Conservation (phyloP, 257 asterid species). For the Plantago elongata region DNA sequence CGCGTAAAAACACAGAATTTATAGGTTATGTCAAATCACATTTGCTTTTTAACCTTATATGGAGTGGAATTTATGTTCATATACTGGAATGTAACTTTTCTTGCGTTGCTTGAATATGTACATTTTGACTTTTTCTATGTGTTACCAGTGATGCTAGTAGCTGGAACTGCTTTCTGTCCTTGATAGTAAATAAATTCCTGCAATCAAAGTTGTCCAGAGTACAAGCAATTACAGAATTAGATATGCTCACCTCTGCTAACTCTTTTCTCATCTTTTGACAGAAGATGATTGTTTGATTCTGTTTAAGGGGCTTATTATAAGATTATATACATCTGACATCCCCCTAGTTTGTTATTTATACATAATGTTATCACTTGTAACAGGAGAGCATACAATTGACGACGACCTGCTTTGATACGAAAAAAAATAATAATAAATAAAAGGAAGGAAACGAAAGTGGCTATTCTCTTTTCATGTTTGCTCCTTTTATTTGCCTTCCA, state of each 20-base stretch:
- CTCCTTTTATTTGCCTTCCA: background rate
- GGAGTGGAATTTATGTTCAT: no score
- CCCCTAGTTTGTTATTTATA: background rate
- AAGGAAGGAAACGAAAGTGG: no score
- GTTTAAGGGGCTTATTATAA: no score
- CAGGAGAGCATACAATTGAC: background rate
- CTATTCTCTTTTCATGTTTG: background rate
- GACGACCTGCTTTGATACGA: background rate
- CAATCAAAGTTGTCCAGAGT: background rate
- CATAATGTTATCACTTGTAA: background rate
- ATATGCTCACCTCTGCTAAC: background rate
- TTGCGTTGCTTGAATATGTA: background rate
- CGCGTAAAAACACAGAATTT: conserved; percentile 2
- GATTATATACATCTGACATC: background rate
- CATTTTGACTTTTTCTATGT: background rate
- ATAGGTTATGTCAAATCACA: background rate
- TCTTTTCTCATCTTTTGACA: background rate
- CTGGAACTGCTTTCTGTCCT: background rate
- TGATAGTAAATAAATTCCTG: background rate
- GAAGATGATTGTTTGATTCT: background rate
- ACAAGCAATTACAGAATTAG: background rate
- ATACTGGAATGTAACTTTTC: no score
- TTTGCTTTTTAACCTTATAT: no score
- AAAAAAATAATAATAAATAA: no score
- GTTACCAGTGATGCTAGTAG: conserved; percentile 6